Percentiles rank a stretch among this genome's conserved stretches.
Evolutionary conservation across 441 rosid genomes (phyloP).

Genomic region (Isatis lusitanica): DNA sequence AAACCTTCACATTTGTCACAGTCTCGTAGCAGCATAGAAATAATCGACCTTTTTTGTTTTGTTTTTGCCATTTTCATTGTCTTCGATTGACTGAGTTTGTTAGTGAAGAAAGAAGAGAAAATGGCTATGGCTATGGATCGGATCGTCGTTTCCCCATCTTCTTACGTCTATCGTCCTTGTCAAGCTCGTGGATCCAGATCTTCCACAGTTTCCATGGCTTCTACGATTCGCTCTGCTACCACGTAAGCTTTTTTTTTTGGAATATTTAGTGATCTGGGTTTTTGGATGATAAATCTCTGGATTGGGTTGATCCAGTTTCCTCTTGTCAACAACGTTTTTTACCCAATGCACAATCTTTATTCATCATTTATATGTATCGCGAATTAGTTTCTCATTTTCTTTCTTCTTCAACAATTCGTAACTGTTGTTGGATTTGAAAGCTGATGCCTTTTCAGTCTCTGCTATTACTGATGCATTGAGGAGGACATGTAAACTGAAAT

Average conservation of each 20-base stretch:
- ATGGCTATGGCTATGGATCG: conserved; percentile 46
- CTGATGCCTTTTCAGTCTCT: neutral
- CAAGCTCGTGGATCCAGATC: conserved; percentile 30
- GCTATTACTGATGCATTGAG: neutral
- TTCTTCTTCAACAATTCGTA: too few relatives aligned
- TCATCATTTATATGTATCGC: too few relatives aligned
- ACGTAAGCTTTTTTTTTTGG: conserved; percentile 27
- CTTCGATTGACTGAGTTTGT: neutral
- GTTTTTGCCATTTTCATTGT: neutral
- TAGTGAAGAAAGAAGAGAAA: neutral
- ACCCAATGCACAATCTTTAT: too few relatives aligned
- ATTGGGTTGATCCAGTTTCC: neutral
- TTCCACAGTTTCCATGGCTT: conserved; percentile 40
- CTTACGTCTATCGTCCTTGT: conserved; percentile 22
- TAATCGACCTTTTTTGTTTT: conserved; percentile 16
- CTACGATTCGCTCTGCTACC: conserved; percentile 33
- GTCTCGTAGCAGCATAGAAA: conserved; percentile 16
- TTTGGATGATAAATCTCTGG: neutral
- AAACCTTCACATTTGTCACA: conserved; percentile 8
- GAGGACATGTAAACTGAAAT: neutral
- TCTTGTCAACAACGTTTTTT: too few relatives aligned
- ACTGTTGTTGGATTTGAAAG: neutral
- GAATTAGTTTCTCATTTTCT: too few relatives aligned
- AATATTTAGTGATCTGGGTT: conserved; percentile 14
- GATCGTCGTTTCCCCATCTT: conserved; percentile 26